Conservation (phyloP, 129 eudicot species). For the Arctium lappa region DNA sequence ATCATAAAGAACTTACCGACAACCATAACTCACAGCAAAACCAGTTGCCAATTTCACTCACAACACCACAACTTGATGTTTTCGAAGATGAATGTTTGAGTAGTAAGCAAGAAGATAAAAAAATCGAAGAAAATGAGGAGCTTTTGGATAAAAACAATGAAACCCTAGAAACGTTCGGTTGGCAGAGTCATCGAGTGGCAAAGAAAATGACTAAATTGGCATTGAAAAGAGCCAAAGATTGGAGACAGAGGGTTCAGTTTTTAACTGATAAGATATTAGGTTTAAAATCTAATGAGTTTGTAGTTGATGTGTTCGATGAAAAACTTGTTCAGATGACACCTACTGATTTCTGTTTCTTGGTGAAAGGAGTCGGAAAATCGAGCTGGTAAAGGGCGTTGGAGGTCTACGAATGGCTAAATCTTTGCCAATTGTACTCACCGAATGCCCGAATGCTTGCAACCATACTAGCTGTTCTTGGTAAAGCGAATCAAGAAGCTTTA, state of each 20-base stretch:
- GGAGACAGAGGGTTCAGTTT: constrained; percentile 79
- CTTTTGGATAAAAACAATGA: constrained; percentile 33
- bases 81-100: constrained; percentile 20
- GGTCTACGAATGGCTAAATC: constrained; percentile 92
- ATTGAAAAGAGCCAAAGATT: constrained; percentile 74
- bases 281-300: constrained; percentile 65
- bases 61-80: constrained; percentile 6
- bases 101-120: constrained; percentile 6
- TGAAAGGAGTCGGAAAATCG: constrained; percentile 75
- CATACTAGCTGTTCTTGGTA: constrained; percentile 77
- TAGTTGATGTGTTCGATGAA: constrained; percentile 87
- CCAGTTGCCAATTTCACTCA: constrained; percentile 23
- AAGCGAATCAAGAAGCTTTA: constrained; percentile 83
- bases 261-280: constrained; percentile 72
- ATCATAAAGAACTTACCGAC: constrained; percentile 41
- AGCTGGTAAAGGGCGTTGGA: constrained; percentile 92
- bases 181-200: constrained; percentile 54
- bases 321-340: constrained; percentile 76
- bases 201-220: constrained; percentile 88
- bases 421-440: constrained; percentile 71
- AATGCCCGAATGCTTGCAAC: constrained; percentile 87
- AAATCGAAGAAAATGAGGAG: constrained; percentile 23
- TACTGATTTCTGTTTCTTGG: constrained; percentile 36
- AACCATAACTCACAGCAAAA: constrained; percentile 6
- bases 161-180: constrained; percentile 53